phyloP scores from a whole-genome alignment of 75 land plant species.

The Pseudotsuga menziesii region DNA sequence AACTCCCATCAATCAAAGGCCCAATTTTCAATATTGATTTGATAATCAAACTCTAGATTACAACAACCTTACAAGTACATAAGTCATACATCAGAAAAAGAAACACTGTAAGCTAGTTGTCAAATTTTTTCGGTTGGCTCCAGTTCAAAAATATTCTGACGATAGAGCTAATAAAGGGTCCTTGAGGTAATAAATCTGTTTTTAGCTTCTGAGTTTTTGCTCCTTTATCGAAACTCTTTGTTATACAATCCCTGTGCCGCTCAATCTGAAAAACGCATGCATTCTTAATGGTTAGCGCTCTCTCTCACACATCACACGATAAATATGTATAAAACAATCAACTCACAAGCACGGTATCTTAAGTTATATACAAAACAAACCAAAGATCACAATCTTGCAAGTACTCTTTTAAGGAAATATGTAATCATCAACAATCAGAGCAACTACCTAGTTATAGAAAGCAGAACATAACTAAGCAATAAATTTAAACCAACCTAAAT shows the following conservation, averaged over 20 bases:
- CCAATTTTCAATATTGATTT: not conserved
- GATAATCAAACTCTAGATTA: not conserved
- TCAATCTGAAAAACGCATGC: not conserved
- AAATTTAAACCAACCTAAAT: not conserved
- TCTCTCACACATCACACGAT: not conserved
- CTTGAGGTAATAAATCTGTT: slow-evolving; percentile 1
- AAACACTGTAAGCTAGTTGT: not conserved
- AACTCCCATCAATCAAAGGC: not conserved
- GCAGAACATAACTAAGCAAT: not conserved
- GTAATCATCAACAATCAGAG: not conserved
- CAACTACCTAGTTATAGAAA: not conserved
- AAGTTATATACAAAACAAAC: not conserved
- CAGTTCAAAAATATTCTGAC: slow-evolving; percentile 3
- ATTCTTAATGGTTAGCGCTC: not conserved
- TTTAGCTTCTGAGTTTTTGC: not conserved
- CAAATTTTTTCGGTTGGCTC: slow-evolving; percentile 10
- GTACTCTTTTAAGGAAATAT: not conserved
- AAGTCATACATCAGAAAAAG: not conserved
- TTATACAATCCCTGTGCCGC: not conserved
- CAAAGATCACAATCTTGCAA: not conserved
- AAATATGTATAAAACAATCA: not conserved
- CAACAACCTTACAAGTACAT: not conserved
- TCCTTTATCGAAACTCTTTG: slow-evolving; percentile 2
- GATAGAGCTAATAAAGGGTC: slow-evolving; percentile 3
- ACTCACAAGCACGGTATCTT: not conserved